Evolutionary conservation across 805 yeast genomes (phyloP).

Genomic region (Clavispora carvajalis): DNA sequence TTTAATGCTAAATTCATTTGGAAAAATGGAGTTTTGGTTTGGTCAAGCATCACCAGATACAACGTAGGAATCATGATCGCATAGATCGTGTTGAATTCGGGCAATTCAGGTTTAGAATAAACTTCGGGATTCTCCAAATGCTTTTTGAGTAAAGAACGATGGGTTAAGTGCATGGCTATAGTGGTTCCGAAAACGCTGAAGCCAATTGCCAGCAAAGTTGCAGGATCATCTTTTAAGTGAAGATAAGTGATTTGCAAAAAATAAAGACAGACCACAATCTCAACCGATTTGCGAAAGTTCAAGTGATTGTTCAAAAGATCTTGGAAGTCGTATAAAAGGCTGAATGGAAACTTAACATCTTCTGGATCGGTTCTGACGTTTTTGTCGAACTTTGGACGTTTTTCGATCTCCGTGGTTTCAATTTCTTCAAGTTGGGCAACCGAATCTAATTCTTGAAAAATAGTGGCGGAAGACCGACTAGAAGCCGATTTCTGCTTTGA

Average conservation of each 20-base stretch:
- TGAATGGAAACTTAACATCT: conserved; percentile 11
- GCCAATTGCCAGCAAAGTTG: conserved; percentile 18
- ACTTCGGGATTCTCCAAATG: conserved; percentile 9
- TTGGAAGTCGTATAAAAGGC: conserved; percentile 25
- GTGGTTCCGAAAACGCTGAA: conserved; percentile 32
- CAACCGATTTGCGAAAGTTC: conserved; percentile 26
- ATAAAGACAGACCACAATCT: conserved; percentile 26
- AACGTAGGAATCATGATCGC: conserved; percentile 29
- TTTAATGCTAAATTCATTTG: conserved; percentile 31
- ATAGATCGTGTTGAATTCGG: conserved; percentile 35
- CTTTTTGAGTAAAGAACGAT: conserved; percentile 16
- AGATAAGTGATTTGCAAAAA: conserved; percentile 27
- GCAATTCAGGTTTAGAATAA: conserved; percentile 20
- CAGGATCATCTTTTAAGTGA: conserved; percentile 13
- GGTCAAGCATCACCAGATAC: conserved; percentile 18
- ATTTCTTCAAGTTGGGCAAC: not conserved
- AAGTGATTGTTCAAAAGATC: conserved; percentile 35
- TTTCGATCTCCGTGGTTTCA: not conserved
- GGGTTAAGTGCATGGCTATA: conserved; percentile 25
- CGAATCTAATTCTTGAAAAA: conserved; percentile 6
- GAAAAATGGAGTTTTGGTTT: conserved; percentile 18
- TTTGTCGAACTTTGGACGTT: not conserved
- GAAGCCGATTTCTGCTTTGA: conserved; percentile 6
- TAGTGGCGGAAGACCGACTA: conserved; percentile 13
- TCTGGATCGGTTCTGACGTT: conserved; percentile 4